Evolutionary conservation across 805 yeast species (phyloP).

Genomic region (Starmerella etchellsii): DNA sequence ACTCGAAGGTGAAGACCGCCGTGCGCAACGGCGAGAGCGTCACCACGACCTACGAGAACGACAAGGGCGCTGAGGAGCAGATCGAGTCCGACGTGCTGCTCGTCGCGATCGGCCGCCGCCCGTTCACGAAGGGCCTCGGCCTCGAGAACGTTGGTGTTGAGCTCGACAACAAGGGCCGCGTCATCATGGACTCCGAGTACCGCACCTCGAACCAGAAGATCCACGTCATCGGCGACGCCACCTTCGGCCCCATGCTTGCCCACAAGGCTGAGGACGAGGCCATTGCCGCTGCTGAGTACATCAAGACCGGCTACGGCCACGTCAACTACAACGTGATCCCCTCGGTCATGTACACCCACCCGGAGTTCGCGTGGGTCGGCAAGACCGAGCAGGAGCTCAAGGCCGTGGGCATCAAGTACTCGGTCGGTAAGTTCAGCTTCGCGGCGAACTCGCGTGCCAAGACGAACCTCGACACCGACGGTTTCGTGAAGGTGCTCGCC

Average conservation of each 20-base stretch:
- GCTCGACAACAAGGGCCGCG: conserved; percentile 80
- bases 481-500: conserved; percentile 88
- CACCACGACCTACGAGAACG: conserved; percentile 75
- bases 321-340: conserved; percentile 97
- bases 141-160: conserved; percentile 84
- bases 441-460: conserved; percentile 98
- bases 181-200: conserved; percentile 87
- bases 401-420: conserved; percentile 81
- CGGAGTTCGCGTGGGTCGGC: conserved; percentile 99
- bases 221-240: conserved; percentile 95
- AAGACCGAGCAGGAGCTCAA: conserved; percentile 89
- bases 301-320: conserved; percentile 90
- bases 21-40: conserved; percentile 81
- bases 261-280: conserved; percentile 99
- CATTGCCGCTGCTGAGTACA: conserved; percentile 92
- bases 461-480: conserved; percentile 94
- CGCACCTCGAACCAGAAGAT: conserved; percentile 86
- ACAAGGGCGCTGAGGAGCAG: conserved; percentile 71
- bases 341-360: conserved; percentile 97
- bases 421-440: conserved; percentile 96
- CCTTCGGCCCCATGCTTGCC: conserved; percentile 98
- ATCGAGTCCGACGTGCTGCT: conserved; percentile 84
- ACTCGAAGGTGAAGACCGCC: conserved; percentile 83
- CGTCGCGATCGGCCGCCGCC: conserved; percentile 98
- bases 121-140: conserved; percentile 79